Conservation (phyloP, 495 filamentous ascomycete species). For the Hypoxylon perforatum region DNA sequence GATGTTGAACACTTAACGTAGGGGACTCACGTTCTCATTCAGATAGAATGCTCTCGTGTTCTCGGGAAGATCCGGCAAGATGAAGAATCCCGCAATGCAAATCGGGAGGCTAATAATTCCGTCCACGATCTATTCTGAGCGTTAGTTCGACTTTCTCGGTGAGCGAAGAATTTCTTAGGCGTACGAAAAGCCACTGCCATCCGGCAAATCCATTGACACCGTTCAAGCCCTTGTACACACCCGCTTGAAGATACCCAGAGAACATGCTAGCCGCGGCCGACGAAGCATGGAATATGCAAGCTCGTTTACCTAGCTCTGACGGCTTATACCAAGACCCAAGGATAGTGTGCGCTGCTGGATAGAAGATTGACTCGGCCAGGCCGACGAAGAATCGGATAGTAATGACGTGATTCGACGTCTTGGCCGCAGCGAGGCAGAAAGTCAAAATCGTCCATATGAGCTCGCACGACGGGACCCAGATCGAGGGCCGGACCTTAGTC, state of each 20-base stretch:
- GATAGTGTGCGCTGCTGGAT: conserved; percentile 43
- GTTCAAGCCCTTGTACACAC: conserved; percentile 57
- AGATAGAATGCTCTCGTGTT: conserved; percentile 56
- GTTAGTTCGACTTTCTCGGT: neutral
- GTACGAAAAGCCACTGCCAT: conserved; percentile 64
- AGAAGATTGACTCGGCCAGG: conserved; percentile 58
- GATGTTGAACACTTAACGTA: neutral
- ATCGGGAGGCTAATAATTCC: conserved; percentile 61
- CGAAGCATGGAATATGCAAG: conserved; percentile 50
- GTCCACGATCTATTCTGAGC: conserved; percentile 49
- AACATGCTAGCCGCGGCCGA: conserved; percentile 46
- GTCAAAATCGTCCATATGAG: conserved; percentile 51
- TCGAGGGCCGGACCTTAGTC: conserved; percentile 55
- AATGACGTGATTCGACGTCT: conserved; percentile 45
- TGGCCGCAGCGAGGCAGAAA: conserved; percentile 46
- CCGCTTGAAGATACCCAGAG: conserved; percentile 60
- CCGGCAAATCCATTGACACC: conserved; percentile 57
- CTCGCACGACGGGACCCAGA: conserved; percentile 56
- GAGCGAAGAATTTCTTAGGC: neutral
- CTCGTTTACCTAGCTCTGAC: conserved; percentile 48
- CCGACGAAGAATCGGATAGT: conserved; percentile 59
- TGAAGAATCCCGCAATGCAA: conserved; percentile 55
- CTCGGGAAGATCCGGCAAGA: conserved; percentile 56
- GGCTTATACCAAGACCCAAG: conserved; percentile 48
- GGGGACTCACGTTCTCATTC: conserved; percentile 47